These are phyloP conservation scores for Neurospora tetrasperma DNA, from an alignment of 495 filamentous ascomycete species.

Conservation along the genomic window DNA sequence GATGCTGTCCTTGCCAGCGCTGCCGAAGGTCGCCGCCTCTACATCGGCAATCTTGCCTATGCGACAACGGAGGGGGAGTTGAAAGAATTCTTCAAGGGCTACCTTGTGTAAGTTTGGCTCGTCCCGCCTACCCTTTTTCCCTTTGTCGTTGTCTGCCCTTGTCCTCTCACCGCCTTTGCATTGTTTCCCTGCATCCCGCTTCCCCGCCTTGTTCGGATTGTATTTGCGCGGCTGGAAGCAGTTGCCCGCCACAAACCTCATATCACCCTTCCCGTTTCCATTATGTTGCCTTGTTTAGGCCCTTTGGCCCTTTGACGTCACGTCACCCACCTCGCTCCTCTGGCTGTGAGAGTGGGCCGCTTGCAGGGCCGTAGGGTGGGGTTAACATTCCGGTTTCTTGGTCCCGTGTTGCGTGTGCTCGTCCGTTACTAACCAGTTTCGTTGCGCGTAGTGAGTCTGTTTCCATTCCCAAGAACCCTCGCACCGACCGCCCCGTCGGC, in stretches of 20 bases:
- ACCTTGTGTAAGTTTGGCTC: conserved; percentile 76
- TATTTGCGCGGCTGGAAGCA: background rate
- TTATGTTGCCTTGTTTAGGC: background rate
- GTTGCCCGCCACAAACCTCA: background rate
- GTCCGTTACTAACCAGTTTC: conserved; percentile 14
- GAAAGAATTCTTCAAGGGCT: conserved; percentile 97
- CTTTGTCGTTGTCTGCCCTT: conserved; percentile 1
- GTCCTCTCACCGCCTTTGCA: background rate
- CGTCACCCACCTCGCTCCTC: background rate
- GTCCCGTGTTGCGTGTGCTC: background rate
- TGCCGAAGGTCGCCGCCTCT: conserved; percentile 95
- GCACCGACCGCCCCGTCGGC: conserved; percentile 93
- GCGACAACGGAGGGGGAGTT: conserved; percentile 99
- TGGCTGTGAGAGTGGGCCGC: background rate
- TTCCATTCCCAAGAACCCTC: conserved; percentile 98
- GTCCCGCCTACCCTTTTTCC: background rate
- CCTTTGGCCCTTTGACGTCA: background rate
- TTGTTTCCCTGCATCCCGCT: background rate
- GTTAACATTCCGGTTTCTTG: background rate
- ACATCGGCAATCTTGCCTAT: conserved; percentile 99
- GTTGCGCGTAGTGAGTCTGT: conserved; percentile 69
- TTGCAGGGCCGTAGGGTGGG: background rate
- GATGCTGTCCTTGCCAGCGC: conserved; percentile 93
- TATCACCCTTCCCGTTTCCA: background rate
- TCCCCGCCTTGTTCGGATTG: background rate